Base-by-base conservation (phyloP, 1,139 yeast genomes). In the Saccharomycopsis hybrid region DNA sequence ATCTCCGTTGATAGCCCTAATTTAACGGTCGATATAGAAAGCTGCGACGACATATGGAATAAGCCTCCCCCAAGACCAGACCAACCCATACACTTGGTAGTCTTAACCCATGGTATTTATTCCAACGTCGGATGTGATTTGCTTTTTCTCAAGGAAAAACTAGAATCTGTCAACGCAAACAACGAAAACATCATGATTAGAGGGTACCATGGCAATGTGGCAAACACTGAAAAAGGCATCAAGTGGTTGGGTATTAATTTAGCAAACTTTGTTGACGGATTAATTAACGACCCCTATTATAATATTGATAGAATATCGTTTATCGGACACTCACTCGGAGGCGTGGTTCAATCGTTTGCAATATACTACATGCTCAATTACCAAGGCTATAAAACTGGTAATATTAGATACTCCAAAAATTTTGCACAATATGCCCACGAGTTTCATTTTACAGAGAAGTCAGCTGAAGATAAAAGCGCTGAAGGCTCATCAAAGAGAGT, bases 311-410 rank as follows among this genome's bases (percentile, higher is more conserved):
- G 78, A 58, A 81, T 92, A 2, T 89, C 97, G 1, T 90, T 92
- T 59, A 72, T 94, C 36, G 96, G 92, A 1, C 98, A 92, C 65
- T 90, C 97, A 0, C 69, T 92, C 33, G 98, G 98, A 33, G 98
- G 98, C 0, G 70, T 87, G 43, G 83, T 85, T 2, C 97, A 92
- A 65, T 80, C 94, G 0, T 92, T 88, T 70, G 94, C 97, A 1
- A 77, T 92, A 43, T 95, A 96, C 0, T 88, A 88, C 62, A 43
- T 52, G 32, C 36, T 52, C 28, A 50, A 50, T 38, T 50, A 52
- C 39, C 29, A 48, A n/a, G 55, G 55, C 33, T 52, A 50, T 36
- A 41, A 32, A n/a, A 33, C 43, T 2, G 49, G 49, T 2, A 25
- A 39, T 27, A 44, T 48, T 29, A 30, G 33, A 18, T 48, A 48